phyloP scores from a whole-genome alignment of 257 asterid genomes.

The Penstemon davidsonii region DNA sequence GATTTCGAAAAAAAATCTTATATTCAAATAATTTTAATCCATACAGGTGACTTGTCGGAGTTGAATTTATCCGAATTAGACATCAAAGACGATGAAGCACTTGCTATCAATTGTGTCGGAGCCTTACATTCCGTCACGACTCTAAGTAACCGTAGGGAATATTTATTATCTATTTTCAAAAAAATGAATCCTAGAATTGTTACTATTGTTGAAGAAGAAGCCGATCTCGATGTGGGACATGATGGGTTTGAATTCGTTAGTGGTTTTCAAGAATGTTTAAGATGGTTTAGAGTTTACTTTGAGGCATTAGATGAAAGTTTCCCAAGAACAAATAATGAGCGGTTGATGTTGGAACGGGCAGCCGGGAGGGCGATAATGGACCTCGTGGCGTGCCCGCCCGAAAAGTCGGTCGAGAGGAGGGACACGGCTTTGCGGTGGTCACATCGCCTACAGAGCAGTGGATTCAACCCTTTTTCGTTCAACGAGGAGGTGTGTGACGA shows the following conservation, averaged over 20 bases:
- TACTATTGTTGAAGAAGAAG: conserved; percentile 86
- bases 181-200: conserved; percentile 65
- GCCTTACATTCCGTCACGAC: conserved; percentile 64
- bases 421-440: conserved; percentile 88
- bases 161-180: conserved; percentile 53
- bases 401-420: conserved; percentile 74
- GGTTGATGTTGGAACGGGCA: conserved; percentile 85
- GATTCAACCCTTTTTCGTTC: conserved; percentile 46
- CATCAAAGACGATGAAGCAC: conserved; percentile 67
- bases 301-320: conserved; percentile 85
- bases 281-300: conserved; percentile 94
- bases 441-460: conserved; percentile 65
- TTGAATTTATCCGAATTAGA: conserved; percentile 52
- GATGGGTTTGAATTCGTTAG: conserved; percentile 60
- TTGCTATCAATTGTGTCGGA: conserved; percentile 78
- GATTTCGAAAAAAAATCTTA: too few species aligned
- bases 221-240: conserved; percentile 71
- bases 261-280: conserved; percentile 73
- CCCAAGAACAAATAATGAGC: conserved; percentile 68
- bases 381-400: conserved; percentile 69
- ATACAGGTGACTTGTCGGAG: conserved; percentile 66
- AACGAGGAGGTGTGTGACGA: conserved; percentile 94
- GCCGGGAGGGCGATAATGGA: conserved; percentile 89
- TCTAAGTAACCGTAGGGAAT: conserved; percentile 49
- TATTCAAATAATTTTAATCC: too few species aligned